Evolutionary conservation across 2,329 filamentous ascomycete species (phyloP).

Genomic region (Helotiales sp.): DNA sequence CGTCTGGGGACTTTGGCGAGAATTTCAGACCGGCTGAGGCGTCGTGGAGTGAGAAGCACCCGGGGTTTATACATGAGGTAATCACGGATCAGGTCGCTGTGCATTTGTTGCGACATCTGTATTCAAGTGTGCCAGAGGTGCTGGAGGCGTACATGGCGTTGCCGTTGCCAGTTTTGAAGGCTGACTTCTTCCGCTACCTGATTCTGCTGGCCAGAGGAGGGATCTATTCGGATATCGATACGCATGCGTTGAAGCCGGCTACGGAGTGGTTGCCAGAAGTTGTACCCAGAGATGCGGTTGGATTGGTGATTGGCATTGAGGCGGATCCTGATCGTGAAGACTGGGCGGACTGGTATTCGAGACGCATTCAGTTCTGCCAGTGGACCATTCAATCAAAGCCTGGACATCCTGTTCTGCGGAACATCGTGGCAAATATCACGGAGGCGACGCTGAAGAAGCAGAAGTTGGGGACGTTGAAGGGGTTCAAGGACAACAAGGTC

Average conservation of each 20-base stretch:
- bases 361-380: slow-evolving; percentile 96
- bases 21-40: slow-evolving; percentile 82
- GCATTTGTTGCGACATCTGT: slow-evolving; percentile 83
- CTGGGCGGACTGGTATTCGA: slow-evolving; percentile 95
- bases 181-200: slow-evolving; percentile 74
- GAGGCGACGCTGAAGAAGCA: slow-evolving; percentile 79
- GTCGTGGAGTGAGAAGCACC: slow-evolving; percentile 86
- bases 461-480: slow-evolving; percentile 65
- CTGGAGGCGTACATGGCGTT: slow-evolving; percentile 76
- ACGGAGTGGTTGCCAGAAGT: slow-evolving; percentile 83
- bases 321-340: slow-evolving; percentile 92
- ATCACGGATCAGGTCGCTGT: slow-evolving; percentile 88
- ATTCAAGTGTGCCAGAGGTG: slow-evolving; percentile 80
- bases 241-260: slow-evolving; percentile 79
- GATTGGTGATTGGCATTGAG: slow-evolving; percentile 92
- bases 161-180: slow-evolving; percentile 76
- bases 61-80: slow-evolving; percentile 93
- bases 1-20: slow-evolving; percentile 74
- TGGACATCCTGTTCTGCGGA: slow-evolving; percentile 87
- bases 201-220: slow-evolving; percentile 77
- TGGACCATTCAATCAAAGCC: slow-evolving; percentile 98
- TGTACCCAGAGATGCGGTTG: slow-evolving; percentile 78
- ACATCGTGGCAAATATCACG: slow-evolving; percentile 86
- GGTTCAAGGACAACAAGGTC: slow-evolving; percentile 67
- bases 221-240: slow-evolving; percentile 93